Conservation (phyloP, 257 asterid genomes). For the Jasminum sambac region DNA sequence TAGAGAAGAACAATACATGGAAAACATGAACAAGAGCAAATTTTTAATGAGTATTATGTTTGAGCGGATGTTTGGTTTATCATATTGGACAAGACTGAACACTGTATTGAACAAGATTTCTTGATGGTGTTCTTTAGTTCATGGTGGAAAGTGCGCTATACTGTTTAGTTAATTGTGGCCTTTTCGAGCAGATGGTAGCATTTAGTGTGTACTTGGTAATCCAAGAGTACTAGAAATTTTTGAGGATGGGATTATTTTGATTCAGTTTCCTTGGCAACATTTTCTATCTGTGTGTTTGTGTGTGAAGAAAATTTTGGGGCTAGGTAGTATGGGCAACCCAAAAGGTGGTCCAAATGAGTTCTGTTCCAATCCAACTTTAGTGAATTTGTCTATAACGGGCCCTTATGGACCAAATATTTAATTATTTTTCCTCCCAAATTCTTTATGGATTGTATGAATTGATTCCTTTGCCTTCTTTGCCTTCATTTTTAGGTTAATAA, state of each 20-base stretch:
- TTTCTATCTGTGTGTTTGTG: neutral
- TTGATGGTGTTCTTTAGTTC: neutral
- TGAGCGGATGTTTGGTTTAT: neutral
- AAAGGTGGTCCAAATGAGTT: constrained; percentile 42
- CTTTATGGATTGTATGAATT: constrained; percentile 24
- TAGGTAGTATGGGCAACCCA: constrained; percentile 29
- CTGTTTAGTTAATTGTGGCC: too few relatives aligned
- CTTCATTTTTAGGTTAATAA: constrained; percentile 22
- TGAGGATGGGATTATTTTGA: neutral
- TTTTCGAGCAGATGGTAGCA: too few relatives aligned
- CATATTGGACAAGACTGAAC: neutral
- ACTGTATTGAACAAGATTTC: neutral
- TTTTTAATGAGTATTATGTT: neutral
- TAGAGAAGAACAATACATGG: neutral
- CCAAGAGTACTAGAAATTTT: too few relatives aligned
- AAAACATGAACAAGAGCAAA: neutral
- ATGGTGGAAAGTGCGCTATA: too few relatives aligned
- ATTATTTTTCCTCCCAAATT: constrained; percentile 29
- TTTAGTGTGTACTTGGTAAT: too few relatives aligned
- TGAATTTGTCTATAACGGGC: constrained; percentile 30
- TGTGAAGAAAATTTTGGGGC: constrained; percentile 20
- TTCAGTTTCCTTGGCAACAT: neutral
- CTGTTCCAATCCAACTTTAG: constrained; percentile 48
- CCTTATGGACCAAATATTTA: constrained; percentile 28
- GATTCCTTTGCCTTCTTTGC: constrained; percentile 27